Base-by-base conservation (phyloP, 495 filamentous ascomycete genomes). In the Delitschia confertaspora region DNA sequence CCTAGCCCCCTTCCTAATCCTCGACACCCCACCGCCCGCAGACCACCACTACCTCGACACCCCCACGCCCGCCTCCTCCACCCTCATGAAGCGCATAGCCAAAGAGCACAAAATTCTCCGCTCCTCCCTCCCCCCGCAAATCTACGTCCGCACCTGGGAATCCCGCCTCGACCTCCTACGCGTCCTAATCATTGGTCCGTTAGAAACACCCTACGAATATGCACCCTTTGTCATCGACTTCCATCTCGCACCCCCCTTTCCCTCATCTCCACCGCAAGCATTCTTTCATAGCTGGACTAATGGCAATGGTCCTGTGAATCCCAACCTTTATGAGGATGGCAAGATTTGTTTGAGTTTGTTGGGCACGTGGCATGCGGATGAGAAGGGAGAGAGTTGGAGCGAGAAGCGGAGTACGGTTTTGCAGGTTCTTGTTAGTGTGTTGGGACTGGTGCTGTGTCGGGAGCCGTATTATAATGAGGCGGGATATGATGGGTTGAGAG, bases 381-480 rank as follows among this genome's bases (percentile, higher is more conserved):
- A 66, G 18, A 65, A 65, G 5, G 65, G 65, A 24, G 77, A 81
- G 49, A 57, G 38, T 14, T 81, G 77, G 77, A 68, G 60, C 13
- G 44, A 72, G n/a, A 54, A 21, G 2, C 63, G 60, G 7, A 72
- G 69, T 29, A 77, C 69, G 1, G 42, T 80, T 13, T 50, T 81
- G 41, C 77, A 81, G 49, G 60, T 81, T 5, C 53, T 80, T 23
- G 74, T 81, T 7, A 76, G 71, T 34, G 59, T 81, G 17, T 65
- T 77, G 61, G 76, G 73, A 1, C 60, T 81, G 31, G 75, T 81
- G 1, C 55, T 81, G 14, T 73, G 78, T 22, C 65, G 68, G 33
- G 67, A 73, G 42, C 77, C 77, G 3, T 81, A 74, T 49, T 80
- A 76, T 54, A 82, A 79, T 46, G 75, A 79, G 60, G 73, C 75